Percentiles rank a stretch among this genome's conserved stretches.
Conservation (phyloP, 108 stramenopile species). For the Schizochytrium sp. region DNA sequence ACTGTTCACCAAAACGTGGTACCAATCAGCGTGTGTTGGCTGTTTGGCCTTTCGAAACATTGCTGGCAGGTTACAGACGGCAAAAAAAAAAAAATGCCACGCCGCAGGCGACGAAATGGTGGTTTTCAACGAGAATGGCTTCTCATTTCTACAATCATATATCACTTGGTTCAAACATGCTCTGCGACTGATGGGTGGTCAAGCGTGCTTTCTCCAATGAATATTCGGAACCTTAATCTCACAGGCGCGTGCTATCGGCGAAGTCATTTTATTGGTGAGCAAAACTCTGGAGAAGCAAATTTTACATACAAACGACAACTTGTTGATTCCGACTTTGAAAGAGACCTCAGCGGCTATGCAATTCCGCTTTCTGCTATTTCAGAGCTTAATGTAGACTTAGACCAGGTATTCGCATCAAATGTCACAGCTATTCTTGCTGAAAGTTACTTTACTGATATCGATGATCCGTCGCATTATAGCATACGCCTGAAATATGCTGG, state of each 20-base stretch:
- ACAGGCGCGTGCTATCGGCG: not conserved
- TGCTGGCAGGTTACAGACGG: too few species aligned
- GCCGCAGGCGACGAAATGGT: too few species aligned
- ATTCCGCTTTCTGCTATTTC: not conserved
- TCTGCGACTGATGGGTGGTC: not conserved
- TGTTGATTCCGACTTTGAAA: not conserved
- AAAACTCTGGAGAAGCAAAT: not conserved
- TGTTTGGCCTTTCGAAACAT: too few species aligned
- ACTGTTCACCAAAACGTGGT: too few species aligned
- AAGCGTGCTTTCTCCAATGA: not conserved
- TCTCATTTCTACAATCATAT: too few species aligned
- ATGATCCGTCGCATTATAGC: not conserved
- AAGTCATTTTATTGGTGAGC: not conserved
- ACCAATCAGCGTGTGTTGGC: too few species aligned
- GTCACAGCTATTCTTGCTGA: not conserved
- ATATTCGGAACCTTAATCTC: not conserved
- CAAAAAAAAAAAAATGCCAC: too few species aligned
- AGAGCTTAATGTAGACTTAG: not conserved
- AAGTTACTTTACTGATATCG: not conserved
- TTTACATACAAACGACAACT: not conserved
- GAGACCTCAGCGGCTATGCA: not conserved
- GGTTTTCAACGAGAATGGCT: too few species aligned
- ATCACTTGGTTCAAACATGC: too few species aligned
- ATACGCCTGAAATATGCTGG: not conserved
- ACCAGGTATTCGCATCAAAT: slow-evolving; percentile 11